Conservation (phyloP, 2,329 filamentous ascomycete species). For the Alternaria brassicae region DNA sequence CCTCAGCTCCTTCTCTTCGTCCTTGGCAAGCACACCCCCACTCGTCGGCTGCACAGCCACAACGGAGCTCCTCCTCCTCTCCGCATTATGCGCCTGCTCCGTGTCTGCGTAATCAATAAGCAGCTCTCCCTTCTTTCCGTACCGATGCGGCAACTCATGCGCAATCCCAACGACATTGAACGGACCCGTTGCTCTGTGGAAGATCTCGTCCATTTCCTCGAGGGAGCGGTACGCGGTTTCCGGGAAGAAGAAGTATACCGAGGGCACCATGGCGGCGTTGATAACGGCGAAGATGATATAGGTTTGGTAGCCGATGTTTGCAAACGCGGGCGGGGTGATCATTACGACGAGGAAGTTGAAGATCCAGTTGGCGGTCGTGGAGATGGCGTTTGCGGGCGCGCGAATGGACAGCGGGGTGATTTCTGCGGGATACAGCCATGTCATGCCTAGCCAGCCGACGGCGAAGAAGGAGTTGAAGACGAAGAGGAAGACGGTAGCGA, state of each 20-base stretch:
- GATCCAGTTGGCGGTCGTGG: conserved; percentile 70
- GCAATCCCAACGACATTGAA: conserved; percentile 61
- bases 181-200: conserved; percentile 61
- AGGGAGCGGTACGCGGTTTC: conserved; percentile 61
- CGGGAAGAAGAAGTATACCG: conserved; percentile 67
- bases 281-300: conserved; percentile 66
- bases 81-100: conserved; percentile 40
- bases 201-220: conserved; percentile 65
- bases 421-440: conserved; percentile 71
- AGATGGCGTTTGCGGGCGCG: conserved; percentile 84
- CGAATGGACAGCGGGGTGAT: conserved; percentile 89
- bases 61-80: conserved; percentile 41
- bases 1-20: conserved; percentile 5
- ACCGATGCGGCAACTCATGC: conserved; percentile 61
- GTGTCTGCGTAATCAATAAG: conserved; percentile 60
- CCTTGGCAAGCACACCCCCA: conserved; percentile 9
- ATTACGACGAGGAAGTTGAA: conserved; percentile 69
- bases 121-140: conserved; percentile 65
- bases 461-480: conserved; percentile 95
- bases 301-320: conserved; percentile 62
- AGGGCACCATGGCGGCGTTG: conserved; percentile 63
- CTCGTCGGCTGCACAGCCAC: conserved; percentile 17
- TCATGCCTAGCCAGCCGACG: conserved; percentile 77
- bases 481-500: conserved; percentile 79
- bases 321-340: conserved; percentile 68